Conservation (phyloP, 139 green algal species). For the Mychonastes homosphaera region DNA sequence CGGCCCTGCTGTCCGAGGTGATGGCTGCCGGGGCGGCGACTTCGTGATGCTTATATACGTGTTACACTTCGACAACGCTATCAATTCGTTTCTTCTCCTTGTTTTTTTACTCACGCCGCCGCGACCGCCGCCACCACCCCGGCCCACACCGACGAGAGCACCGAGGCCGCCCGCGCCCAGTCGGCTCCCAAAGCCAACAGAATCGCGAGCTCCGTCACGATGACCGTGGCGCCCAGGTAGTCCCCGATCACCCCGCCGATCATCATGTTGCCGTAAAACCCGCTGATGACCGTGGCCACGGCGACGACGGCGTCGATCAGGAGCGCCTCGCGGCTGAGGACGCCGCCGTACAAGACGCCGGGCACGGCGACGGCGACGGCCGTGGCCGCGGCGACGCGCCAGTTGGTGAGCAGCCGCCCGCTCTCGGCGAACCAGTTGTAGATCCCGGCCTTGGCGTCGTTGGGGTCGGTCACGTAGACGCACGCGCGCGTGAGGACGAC, state of each 20-base stretch:
- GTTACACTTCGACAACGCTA: too few relatives aligned
- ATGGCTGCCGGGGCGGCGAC: constrained; percentile 6
- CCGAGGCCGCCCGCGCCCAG: too few relatives aligned
- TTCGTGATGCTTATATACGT: background rate
- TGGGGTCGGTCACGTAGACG: constrained; percentile 19
- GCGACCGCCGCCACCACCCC: too few relatives aligned
- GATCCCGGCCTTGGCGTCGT: constrained; percentile 39
- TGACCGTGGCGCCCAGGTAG: constrained; percentile 43
- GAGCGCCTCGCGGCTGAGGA: background rate
- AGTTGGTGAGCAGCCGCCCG: constrained; percentile 30
- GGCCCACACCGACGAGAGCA: too few relatives aligned
- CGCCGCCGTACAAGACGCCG: constrained; percentile 11
- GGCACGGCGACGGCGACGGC: constrained; percentile 7
- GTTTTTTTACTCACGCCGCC: too few relatives aligned
- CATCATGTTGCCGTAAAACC: constrained; percentile 26
- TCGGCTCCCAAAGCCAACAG: constrained; percentile 28
- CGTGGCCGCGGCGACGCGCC: constrained; percentile 29
- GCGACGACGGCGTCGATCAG: background rate
- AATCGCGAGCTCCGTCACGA: constrained; percentile 24
- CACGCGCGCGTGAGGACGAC: constrained; percentile 30
- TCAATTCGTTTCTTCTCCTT: too few relatives aligned
- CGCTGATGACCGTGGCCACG: constrained; percentile 4
- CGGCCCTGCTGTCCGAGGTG: constrained; percentile 27
- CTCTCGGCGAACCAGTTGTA: constrained; percentile 43
- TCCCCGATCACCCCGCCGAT: constrained; percentile 38